These are phyloP conservation scores for Teratosphaeria destructans DNA, from an alignment of 2,329 filamentous ascomycete genomes.

Conservation along the genomic window DNA sequence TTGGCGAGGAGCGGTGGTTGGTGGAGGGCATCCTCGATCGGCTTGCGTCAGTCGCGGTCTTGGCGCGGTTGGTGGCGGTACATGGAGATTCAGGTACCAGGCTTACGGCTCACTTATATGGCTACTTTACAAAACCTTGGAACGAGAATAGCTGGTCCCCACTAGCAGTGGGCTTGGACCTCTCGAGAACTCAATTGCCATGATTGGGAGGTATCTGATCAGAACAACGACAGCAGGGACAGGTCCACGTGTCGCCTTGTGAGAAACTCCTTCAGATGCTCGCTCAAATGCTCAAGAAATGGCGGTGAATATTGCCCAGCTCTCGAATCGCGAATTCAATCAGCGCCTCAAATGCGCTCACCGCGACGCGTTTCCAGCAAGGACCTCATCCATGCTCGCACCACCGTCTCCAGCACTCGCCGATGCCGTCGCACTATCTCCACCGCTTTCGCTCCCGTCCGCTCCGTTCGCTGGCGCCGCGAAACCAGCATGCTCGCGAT, in stretches of 20 bases:
- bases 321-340: background rate
- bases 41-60: background rate
- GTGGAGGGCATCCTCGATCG: background rate
- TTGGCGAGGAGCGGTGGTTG: background rate
- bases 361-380: background rate
- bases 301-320: background rate
- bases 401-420: background rate
- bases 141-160: background rate
- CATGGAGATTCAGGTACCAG: background rate
- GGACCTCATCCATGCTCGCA: background rate
- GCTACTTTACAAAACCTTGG: background rate
- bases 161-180: background rate
- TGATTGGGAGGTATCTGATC: too few relatives aligned
- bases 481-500: slow-evolving; percentile 74
- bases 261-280: background rate
- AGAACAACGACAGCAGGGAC: background rate
- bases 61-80: background rate
- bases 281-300: background rate
- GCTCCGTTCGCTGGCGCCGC: slow-evolving; percentile 1
- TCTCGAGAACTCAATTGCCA: too few relatives aligned
- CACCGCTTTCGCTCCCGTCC: background rate
- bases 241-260: background rate
- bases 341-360: background rate
- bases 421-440: background rate
- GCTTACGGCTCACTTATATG: background rate